A percentile compares a stretch with the other conserved stretches of the same genome.
These are phyloP conservation scores for Leccinum insolens DNA, from an alignment of 1,284 basidiomycete genomes.

Conservation along the genomic window DNA sequence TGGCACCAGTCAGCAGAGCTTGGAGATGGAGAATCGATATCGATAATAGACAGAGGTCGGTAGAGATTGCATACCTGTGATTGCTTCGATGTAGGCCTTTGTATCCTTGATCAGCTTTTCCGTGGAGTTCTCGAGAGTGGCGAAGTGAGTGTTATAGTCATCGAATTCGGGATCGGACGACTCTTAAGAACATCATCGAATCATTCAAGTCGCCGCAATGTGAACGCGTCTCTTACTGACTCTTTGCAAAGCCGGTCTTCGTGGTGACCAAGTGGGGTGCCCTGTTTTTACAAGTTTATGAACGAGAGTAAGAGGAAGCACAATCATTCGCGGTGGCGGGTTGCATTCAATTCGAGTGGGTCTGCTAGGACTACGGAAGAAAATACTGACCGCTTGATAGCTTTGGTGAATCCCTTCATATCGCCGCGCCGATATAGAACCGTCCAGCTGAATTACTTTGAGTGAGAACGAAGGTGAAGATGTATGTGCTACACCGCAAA, in stretches of 20 bases:
- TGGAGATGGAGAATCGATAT: constrained; percentile 13
- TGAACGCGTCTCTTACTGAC: constrained; percentile 41
- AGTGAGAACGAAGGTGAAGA: constrained; percentile 4
- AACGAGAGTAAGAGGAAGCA: not conserved
- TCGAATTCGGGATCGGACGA: constrained; percentile 89
- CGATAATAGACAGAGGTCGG: constrained; percentile 3
- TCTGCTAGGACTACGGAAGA: not conserved
- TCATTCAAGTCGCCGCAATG: constrained; percentile 1
- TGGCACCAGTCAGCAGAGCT: constrained; percentile 84
- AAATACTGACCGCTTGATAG: constrained; percentile 67
- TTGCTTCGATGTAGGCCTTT: constrained; percentile 84
- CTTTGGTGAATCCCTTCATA: constrained; percentile 86
- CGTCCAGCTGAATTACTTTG: not conserved
- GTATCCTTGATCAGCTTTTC: constrained; percentile 94
- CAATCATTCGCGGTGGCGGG: constrained; percentile 10
- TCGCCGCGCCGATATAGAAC: constrained; percentile 2
- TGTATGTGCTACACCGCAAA: constrained; percentile 1
- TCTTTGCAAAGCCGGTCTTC: constrained; percentile 90
- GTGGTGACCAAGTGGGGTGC: constrained; percentile 87
- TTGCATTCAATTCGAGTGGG: constrained; percentile 5
- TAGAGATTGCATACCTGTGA: constrained; percentile 58
- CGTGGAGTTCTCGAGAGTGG: constrained; percentile 76
- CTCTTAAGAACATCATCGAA: constrained; percentile 49
- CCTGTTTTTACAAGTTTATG: constrained; percentile 42
- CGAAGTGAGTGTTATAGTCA: constrained; percentile 79